Evolutionary conservation across 371 early-diverging fungal species (phyloP).

Genomic region (Mortierella sp.): DNA sequence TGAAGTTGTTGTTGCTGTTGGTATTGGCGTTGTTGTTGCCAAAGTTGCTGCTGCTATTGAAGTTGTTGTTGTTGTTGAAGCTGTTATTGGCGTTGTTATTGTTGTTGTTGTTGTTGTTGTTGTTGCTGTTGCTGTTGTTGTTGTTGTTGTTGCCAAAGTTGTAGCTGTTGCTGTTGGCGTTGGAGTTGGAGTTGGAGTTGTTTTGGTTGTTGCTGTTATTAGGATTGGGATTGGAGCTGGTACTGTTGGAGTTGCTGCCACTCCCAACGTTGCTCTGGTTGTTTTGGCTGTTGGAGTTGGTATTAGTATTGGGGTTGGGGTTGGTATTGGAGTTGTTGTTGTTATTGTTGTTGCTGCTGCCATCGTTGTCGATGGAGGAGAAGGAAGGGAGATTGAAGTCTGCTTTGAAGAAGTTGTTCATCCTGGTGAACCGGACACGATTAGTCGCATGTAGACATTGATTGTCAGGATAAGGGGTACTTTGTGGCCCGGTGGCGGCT

Average conservation of each 20-base stretch:
- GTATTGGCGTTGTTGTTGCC: constrained; percentile 6
- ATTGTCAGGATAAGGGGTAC: background rate
- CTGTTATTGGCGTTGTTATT: background rate
- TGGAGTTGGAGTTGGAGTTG: constrained; percentile 8
- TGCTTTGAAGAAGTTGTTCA: constrained; percentile 11
- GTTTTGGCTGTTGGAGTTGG: constrained; percentile 1
- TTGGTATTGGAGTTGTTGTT: background rate
- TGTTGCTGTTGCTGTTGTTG: constrained; percentile 17
- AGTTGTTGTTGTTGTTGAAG: background rate
- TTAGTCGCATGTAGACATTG: constrained; percentile 2
- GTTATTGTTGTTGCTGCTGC: constrained; percentile 18
- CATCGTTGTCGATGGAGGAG: constrained; percentile 1
- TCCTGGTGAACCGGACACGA: constrained; percentile 11
- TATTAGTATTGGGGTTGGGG: background rate
- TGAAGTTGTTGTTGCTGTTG: background rate
- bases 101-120: constrained; percentile 8
- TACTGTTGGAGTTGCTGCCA: constrained; percentile 10
- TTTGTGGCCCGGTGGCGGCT: constrained; percentile 8
- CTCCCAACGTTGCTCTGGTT: background rate
- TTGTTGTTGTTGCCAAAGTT: constrained; percentile 12
- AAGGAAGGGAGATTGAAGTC: constrained; percentile 1
- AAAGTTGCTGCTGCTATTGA: background rate
- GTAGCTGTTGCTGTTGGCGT: constrained; percentile 15
- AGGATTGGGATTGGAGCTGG: background rate
- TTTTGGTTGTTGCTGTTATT: constrained; percentile 15